Conservation (phyloP, 1,284 basidiomycete species). For the Naganishia liquefaciens region DNA sequence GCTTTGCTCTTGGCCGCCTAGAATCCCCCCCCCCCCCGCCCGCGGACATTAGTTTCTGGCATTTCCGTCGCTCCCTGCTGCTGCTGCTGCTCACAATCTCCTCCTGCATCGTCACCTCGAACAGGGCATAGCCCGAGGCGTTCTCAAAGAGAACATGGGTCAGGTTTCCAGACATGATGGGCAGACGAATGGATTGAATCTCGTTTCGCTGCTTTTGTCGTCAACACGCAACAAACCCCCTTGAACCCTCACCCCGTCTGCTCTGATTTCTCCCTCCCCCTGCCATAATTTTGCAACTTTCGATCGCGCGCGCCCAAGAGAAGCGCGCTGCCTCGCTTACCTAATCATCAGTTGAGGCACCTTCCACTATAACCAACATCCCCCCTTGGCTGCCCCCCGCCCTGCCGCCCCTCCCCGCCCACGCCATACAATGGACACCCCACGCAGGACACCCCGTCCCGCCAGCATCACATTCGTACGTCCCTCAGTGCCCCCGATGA, state of each 20-base stretch:
- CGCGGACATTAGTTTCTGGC: background rate
- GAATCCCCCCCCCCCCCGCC: background rate
- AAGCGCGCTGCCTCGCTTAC: background rate
- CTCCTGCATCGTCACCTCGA: slow-evolving; percentile 84
- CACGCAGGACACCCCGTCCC: slow-evolving; percentile 1
- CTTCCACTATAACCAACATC: background rate
- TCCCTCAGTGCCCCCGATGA: no score
- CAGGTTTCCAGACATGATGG: slow-evolving; percentile 53
- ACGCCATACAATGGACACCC: slow-evolving; percentile 1
- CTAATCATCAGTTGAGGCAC: background rate
- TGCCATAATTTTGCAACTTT: background rate
- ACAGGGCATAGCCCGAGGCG: slow-evolving; percentile 92
- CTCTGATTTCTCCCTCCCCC: background rate
- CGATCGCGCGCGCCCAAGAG: background rate
- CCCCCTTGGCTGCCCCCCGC: background rate
- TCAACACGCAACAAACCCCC: no score
- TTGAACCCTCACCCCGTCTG: background rate
- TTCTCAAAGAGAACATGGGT: slow-evolving; percentile 94
- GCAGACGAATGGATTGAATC: background rate
- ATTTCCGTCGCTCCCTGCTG: no score
- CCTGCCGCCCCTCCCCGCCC: background rate
- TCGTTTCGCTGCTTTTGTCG: no score
- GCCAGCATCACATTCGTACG: slow-evolving; percentile 30
- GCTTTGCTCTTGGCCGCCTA: slow-evolving; percentile 73
- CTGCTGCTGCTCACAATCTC: slow-evolving; percentile 63